Percentiles rank a stretch among this genome's conserved stretches.
These are phyloP conservation scores for Kwoniella sp. DNA, from an alignment of 768 basidiomycete genomes.

Conservation along the genomic window DNA sequence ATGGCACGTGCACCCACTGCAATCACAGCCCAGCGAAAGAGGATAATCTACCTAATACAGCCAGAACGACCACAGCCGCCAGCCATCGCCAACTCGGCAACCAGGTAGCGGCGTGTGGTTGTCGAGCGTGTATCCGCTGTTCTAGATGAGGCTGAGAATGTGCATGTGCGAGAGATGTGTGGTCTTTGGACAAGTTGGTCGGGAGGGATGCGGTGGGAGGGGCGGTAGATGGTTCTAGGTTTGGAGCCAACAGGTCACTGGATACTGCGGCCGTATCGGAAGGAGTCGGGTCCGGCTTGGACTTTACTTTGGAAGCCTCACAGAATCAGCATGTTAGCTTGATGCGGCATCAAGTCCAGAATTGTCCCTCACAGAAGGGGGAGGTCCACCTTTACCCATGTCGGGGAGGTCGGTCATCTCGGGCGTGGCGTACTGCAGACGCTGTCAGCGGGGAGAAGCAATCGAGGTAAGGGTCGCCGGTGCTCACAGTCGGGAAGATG, in stretches of 20 bases:
- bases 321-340: not conserved
- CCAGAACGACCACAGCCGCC: conserved; percentile 36
- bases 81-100: conserved; percentile 43
- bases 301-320: conserved; percentile 23
- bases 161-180: not conserved
- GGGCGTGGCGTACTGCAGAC: conserved; percentile 63
- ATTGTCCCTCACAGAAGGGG: conserved; percentile 32
- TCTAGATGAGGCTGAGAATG: not conserved
- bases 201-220: not conserved
- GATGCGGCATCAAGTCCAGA: not conserved
- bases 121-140: not conserved
- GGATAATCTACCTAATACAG: conserved; percentile 42
- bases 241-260: too few species aligned
- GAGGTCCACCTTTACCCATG: conserved; percentile 61
- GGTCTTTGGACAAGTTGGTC: not conserved
- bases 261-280: too few species aligned
- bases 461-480: not conserved
- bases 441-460: not conserved
- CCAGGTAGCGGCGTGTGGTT: conserved; percentile 20
- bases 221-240: conserved; percentile 5
- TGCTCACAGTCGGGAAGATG: conserved; percentile 75
- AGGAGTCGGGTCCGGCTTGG: too few species aligned
- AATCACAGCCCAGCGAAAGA: conserved; percentile 20
- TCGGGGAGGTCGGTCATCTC: conserved; percentile 74
- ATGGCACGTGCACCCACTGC: not conserved